Base-by-base conservation (phyloP, 1,284 basidiomycete genomes). In the Trichosporon asahii region DNA sequence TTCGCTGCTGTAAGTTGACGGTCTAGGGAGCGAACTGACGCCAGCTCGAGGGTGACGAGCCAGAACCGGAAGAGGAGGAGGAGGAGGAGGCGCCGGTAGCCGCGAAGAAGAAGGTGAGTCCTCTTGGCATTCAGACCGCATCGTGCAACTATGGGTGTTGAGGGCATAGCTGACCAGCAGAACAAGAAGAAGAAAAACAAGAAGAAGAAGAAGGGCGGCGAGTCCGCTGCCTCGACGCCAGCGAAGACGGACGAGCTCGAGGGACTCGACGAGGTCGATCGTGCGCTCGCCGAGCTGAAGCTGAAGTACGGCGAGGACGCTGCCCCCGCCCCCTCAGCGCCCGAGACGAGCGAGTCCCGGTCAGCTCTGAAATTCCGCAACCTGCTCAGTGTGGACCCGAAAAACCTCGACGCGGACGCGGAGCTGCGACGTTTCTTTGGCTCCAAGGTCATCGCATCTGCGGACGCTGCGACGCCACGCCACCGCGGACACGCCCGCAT, bases 361-460 rank as follows among this genome's bases (percentile, higher is more conserved):
- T 71, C 71, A 2, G 61, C 66, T 21, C 65, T 78, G 66, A 74
- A 73, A 15, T 76, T 77, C 70, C 79, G 88, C 3, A 81, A 86
- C 37, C 86, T 95, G 0, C 86, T 96, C 5, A 85, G 90, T 0
- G 89, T 95, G 4, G 93, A 92, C 0, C 84, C 90, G 0, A 86
- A 90, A 66, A 87, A 93, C 76, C 88, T 97, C 18, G 94, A 97
- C 72, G 87, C 90, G 11, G 93, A 95, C 69, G 90, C 90, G 0
- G 95, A 98, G 80, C 88, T 97, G 82, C 89, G 91, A 69, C 90
- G 89, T 73, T 95, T 97, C 86, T 98, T 98, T 77, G 95, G 95
- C 1, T 88, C 92, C 7, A 92, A 90, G 79, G 93, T 96, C 67
- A 78, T 81, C 49, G 76, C 79, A 0, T 76, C 78, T 8, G 72